Evolutionary conservation across 2,329 filamentous ascomycete species (phyloP).

Genomic region (Scedosporium aurantiacum): DNA sequence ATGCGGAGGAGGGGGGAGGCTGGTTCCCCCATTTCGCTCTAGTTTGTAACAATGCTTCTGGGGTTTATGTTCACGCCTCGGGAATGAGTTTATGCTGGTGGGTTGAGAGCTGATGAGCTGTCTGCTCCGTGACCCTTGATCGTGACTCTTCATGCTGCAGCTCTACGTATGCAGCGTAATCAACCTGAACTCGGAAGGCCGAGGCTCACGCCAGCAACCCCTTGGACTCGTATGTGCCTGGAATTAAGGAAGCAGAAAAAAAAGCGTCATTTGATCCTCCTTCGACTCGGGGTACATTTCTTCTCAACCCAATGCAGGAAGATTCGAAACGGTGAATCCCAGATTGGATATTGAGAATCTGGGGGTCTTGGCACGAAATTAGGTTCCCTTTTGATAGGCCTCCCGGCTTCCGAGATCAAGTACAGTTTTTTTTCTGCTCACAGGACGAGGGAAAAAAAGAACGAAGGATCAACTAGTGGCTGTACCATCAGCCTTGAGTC

Average conservation of each 20-base stretch:
- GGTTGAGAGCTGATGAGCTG: background rate
- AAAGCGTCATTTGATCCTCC: background rate
- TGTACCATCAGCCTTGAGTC: no score
- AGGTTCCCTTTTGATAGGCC: background rate
- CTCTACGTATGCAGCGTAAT: background rate
- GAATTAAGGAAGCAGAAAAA: background rate
- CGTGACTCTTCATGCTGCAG: background rate
- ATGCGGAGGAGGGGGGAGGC: background rate
- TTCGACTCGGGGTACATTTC: background rate
- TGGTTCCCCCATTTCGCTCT: background rate
- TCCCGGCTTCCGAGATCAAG: background rate
- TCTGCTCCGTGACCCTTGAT: constrained; percentile 1
- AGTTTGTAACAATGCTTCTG: no score
- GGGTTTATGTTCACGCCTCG: no score
- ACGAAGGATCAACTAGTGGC: no score
- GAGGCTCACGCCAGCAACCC: background rate
- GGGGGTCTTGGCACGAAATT: background rate
- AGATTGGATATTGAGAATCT: background rate
- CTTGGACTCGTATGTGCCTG: background rate
- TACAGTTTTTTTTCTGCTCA: no score
- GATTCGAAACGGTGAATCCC: background rate
- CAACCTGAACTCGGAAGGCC: background rate
- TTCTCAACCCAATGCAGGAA: background rate
- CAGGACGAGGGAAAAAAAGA: no score
- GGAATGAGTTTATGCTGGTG: no score